These are phyloP conservation scores for Wickerhamiella qilinensis DNA, from an alignment of 805 yeast species.

Conservation along the genomic window DNA sequence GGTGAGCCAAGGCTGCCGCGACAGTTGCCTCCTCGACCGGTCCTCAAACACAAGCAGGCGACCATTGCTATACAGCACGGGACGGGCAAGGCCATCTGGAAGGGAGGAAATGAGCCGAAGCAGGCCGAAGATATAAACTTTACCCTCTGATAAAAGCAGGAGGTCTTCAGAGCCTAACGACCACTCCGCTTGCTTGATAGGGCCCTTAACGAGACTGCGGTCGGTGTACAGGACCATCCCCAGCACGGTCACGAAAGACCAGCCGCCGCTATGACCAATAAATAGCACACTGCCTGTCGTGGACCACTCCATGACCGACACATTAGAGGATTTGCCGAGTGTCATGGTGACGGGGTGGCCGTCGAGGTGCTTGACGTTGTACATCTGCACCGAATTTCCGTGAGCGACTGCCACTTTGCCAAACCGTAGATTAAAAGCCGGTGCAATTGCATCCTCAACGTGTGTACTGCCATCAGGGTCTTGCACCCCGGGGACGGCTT, in stretches of 20 bases:
- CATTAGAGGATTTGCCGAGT: constrained; percentile 18
- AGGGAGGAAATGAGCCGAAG: constrained; percentile 3
- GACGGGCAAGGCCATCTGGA: constrained; percentile 21
- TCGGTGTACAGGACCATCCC: constrained; percentile 24
- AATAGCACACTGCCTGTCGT: constrained; percentile 23
- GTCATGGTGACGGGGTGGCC: constrained; percentile 16
- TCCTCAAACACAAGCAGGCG: constrained; percentile 31
- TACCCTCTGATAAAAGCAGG: constrained; percentile 17
- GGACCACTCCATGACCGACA: constrained; percentile 22
- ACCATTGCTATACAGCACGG: constrained; percentile 27
- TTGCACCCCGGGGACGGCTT: constrained; percentile 2
- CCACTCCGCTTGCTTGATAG: constrained; percentile 22
- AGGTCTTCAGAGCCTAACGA: constrained; percentile 24
- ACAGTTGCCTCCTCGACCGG: constrained; percentile 27
- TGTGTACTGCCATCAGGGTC: constrained; percentile 3
- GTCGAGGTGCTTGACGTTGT: constrained; percentile 21
- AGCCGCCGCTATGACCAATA: constrained; percentile 26
- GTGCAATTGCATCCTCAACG: constrained; percentile 10
- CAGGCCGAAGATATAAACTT: background rate
- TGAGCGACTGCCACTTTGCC: constrained; percentile 27
- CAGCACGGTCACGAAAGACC: constrained; percentile 32
- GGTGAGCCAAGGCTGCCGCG: constrained; percentile 31
- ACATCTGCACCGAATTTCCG: constrained; percentile 24
- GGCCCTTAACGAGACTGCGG: constrained; percentile 24
- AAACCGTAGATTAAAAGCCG: constrained; percentile 28